A percentile compares a stretch with the other conserved stretches of the same genome.
Conservation (phyloP, 331 rosid species). For the Saraca asoca region DNA sequence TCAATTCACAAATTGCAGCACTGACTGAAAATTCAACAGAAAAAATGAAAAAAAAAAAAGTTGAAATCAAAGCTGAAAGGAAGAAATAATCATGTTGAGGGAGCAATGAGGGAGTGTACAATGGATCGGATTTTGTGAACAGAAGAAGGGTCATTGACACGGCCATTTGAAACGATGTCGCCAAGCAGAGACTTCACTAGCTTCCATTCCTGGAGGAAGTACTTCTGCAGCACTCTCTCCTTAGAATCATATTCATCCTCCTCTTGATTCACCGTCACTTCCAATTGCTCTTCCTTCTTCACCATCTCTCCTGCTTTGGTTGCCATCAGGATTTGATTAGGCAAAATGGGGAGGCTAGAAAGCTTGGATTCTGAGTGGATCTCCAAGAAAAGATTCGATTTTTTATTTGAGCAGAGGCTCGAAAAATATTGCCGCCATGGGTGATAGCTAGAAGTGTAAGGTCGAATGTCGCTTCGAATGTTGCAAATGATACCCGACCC, state of each 20-base stretch:
- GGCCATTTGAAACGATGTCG: conserved; percentile 65
- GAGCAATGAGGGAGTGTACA: conserved; percentile 41
- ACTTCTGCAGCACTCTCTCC: conserved; percentile 80
- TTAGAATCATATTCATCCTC: conserved; percentile 80
- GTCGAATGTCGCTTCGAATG: too few relatives aligned
- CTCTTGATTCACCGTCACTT: conserved; percentile 42
- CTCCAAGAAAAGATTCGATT: too few relatives aligned
- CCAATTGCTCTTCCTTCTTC: conserved; percentile 37
- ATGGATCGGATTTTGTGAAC: conserved; percentile 86
- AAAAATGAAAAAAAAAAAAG: not conserved
- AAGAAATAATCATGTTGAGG: conserved; percentile 18
- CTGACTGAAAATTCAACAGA: too few relatives aligned
- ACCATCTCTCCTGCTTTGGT: conserved; percentile 36
- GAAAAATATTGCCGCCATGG: too few relatives aligned
- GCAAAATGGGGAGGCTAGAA: too few relatives aligned
- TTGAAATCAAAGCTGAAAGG: not conserved
- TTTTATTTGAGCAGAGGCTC: too few relatives aligned
- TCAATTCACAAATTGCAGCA: not conserved
- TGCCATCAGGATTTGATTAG: conserved; percentile 36
- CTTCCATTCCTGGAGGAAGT: conserved; percentile 93
- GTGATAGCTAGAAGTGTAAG: too few relatives aligned
- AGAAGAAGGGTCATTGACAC: conserved; percentile 64
- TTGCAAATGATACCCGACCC: too few relatives aligned
- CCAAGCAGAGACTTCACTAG: conserved; percentile 68
- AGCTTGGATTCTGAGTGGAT: too few relatives aligned